Base-by-base conservation (phyloP, 495 filamentous ascomycete genomes). In the Tuber calosporum region DNA sequence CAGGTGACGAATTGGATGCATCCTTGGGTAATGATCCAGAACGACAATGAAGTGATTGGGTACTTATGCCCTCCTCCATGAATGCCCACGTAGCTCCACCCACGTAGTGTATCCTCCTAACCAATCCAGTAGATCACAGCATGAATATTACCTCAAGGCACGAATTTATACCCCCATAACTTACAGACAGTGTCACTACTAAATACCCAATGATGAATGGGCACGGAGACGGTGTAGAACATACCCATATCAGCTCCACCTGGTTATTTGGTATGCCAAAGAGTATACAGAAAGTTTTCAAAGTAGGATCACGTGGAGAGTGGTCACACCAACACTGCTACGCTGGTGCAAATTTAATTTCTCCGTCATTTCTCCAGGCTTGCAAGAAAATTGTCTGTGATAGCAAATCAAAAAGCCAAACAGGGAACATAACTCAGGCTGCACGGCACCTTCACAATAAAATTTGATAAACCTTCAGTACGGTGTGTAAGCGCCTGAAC, bases 1-100 rank as follows among this genome's bases (percentile, higher is more conserved):
- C 74, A 85, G 91, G 70, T 93, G 81, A 85, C n/a, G n/a, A 30
- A 30, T 58, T 1, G n/a, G 48, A 30, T 58, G n/a, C 0, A 15
- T 26, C n/a, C 48, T 30, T 58, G 48, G n/a, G 8, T 30, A 15
- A 30, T 58, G 48, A 30, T 58, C 48, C 48, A 30, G 48, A 30
- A 58, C n/a, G n/a, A 1, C n/a, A 58, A 58, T 58, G 8, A 58
- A 58, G 48, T 26, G 48, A 30, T 30, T 30, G n/a, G 48, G n/a
- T 20, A 13, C 48, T 48, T 20, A 30, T 13, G 48, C 48, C 48
- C n/a, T 58, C 11, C 8, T 58, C 48, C 3, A n/a, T n/a, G 48
- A 58, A 58, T 58, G 2, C 48, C 48, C n/a, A n/a, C 43, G n/a
- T 26, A 58, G 48, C 8, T 4, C 11, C 48, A 30, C 11, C n/a